Conservation (phyloP, 1,284 basidiomycete species). For the Athelia psychrophila region DNA sequence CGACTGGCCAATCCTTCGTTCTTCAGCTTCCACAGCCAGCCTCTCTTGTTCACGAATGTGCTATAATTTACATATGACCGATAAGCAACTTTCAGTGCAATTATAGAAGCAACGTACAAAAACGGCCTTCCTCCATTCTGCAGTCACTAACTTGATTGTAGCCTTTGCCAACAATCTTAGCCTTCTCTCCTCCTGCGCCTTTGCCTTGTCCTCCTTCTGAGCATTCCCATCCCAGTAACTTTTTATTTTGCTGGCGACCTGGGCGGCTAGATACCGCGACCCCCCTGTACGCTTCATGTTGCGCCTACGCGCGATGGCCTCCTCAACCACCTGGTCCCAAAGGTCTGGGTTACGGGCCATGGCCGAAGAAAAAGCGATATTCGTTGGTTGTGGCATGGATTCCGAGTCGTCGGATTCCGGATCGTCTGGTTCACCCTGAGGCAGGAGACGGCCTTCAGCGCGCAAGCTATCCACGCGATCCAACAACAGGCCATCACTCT, state of each 20-base stretch:
- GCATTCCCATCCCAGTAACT: conserved; percentile 78
- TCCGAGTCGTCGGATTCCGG: conserved; percentile 1
- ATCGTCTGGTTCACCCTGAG: conserved; percentile 4
- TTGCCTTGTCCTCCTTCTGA: conserved; percentile 63
- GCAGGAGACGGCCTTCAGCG: conserved; percentile 29
- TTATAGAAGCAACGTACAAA: conserved; percentile 58
- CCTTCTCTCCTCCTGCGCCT: conserved; percentile 65
- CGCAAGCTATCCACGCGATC: conserved; percentile 51
- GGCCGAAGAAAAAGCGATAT: conserved; percentile 31
- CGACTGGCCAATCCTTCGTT: conserved; percentile 69
- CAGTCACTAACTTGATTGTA: conserved; percentile 67
- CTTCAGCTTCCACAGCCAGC: conserved; percentile 44
- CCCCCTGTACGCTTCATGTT: conserved; percentile 30
- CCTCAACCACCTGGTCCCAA: conserved; percentile 57
- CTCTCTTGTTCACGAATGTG: conserved; percentile 25
- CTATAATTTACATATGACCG: background rate
- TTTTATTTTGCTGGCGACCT: conserved; percentile 69
- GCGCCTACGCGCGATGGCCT: conserved; percentile 35
- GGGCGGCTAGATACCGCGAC: conserved; percentile 42
- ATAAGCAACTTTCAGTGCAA: background rate
- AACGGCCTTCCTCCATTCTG: conserved; percentile 89
- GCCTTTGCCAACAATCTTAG: conserved; percentile 68
- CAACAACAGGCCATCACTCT: conserved; percentile 48
- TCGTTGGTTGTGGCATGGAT: conserved; percentile 14
- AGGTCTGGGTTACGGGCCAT: conserved; percentile 26